Base-by-base conservation (phyloP, 2,329 filamentous ascomycete genomes). In the Fusarium xylarioides region DNA sequence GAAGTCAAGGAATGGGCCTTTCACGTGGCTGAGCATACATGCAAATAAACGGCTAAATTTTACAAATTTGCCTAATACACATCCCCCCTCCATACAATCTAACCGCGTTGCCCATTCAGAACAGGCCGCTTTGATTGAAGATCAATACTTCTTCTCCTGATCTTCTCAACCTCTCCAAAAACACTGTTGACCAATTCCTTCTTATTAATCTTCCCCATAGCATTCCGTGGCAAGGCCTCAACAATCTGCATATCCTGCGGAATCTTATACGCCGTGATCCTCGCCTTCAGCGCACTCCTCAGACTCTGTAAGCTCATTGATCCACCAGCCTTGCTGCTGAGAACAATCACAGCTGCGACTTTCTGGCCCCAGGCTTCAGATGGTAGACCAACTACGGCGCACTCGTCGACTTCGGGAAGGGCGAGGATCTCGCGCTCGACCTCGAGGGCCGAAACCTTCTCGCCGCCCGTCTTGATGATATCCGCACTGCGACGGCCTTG, bases 401-500 rank as follows among this genome's bases (percentile, higher is more conserved):
- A 92, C 85, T 99, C 96, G 55, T 88, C 82, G 21, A 98, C 87
- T 78, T 96, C 87, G 0, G 89, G 92, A 61, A 98, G 86, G 11
- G 93, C 93, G 28, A 99, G 88, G 74, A 99, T 87, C 81, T 98
- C 95, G 54, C 96, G 90, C 86, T 99, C 96, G 21, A 99, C 91
- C 83, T 99, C 96, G 26, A 99, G 87, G 1, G 96, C 96, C 63
- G 92, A 93, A 28, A 96, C 91, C 81, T 96, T 96, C 80, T 96
- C 96, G 38, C 95, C 96, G 44, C 96, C 96, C 0, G 93, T 95
- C 85, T 99, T 99, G 88, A 99, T 98, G 76, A 99, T 98, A 82
- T 98, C 96, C 38, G 95, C 94, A 72, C 91, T 94, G 79, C 91
- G 91, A 63, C 96, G 91, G 32, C 93, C 95, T 44, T 93, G 92